Conservation (phyloP, 805 yeast genomes). For the Candida boidinii region DNA sequence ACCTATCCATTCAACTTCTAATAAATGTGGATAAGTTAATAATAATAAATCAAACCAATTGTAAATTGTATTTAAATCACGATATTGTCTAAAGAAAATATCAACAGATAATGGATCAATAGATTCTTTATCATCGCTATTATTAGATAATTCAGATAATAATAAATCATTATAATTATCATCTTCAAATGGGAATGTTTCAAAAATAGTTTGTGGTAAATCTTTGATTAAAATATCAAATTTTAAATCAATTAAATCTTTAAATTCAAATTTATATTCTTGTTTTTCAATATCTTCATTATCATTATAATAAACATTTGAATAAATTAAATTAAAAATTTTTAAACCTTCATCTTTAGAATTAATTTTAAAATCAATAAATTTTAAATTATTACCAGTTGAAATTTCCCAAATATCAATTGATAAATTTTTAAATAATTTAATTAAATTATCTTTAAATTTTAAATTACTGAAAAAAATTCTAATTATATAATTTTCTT, state of each 20-base stretch:
- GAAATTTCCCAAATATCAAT: constrained; percentile 44
- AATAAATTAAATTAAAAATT: constrained; percentile 10
- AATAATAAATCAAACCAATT: constrained; percentile 61
- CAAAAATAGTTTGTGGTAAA: constrained; percentile 46
- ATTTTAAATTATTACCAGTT: constrained; percentile 26
- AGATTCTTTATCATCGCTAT: constrained; percentile 1
- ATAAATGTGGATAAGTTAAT: constrained; percentile 54
- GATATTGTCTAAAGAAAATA: constrained; percentile 60
- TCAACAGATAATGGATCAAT: constrained; percentile 25
- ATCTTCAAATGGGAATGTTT: constrained; percentile 36
- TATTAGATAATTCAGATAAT: not conserved
- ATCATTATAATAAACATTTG: constrained; percentile 1
- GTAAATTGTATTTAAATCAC: constrained; percentile 60
- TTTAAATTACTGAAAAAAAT: constrained; percentile 21
- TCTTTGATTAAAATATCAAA: constrained; percentile 43
- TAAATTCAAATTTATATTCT: not conserved
- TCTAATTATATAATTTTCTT: constrained; percentile 36
- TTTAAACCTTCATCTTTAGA: constrained; percentile 12
- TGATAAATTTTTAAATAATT: constrained; percentile 10
- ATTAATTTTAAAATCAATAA: constrained; percentile 36
- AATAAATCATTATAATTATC: not conserved
- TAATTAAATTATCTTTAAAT: constrained; percentile 14
- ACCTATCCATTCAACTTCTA: constrained; percentile 64
- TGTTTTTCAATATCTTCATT: not conserved
- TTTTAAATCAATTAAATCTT: constrained; percentile 12